Percentiles rank a stretch among this genome's conserved stretches.
Evolutionary conservation across 768 basidiomycete genomes (phyloP).

Genomic region (Daedaleopsis sinensis): DNA sequence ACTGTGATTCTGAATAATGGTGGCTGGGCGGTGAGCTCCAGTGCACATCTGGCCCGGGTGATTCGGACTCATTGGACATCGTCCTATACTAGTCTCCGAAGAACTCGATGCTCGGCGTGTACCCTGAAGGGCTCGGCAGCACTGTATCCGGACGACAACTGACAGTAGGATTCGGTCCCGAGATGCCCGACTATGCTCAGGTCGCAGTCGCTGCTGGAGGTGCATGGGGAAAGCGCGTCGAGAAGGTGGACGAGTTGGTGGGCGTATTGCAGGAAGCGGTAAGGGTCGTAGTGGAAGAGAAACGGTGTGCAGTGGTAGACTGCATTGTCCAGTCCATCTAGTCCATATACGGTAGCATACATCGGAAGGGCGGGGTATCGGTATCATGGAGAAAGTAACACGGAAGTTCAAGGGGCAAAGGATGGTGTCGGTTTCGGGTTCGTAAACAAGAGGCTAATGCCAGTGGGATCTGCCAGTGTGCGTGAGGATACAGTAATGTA

Average conservation of each 20-base stretch:
- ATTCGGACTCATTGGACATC: background rate
- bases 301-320: slow-evolving; percentile 67
- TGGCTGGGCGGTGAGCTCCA: slow-evolving; percentile 56
- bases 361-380: background rate
- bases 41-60: background rate
- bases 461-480: too few species aligned
- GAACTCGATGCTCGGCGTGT: slow-evolving; percentile 64
- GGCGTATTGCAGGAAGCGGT: slow-evolving; percentile 51
- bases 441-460: background rate
- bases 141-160: slow-evolving; percentile 48
- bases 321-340: slow-evolving; percentile 38
- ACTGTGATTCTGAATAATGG: slow-evolving; percentile 75
- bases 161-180: slow-evolving; percentile 66
- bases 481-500: slow-evolving; percentile 3
- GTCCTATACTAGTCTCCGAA: slow-evolving; percentile 50
- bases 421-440: too few species aligned
- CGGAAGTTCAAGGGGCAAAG: too few species aligned
- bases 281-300: slow-evolving; percentile 56
- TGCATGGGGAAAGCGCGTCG: slow-evolving; percentile 60
- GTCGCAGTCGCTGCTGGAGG: slow-evolving; percentile 71
- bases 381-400: background rate
- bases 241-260: slow-evolving; percentile 34
- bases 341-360: slow-evolving; percentile 18
- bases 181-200: slow-evolving; percentile 58
- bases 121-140: slow-evolving; percentile 58